Evolutionary conservation across 1,284 basidiomycete species (phyloP), one percentile per base, ranked within the genome.

Genomic region (Schizopora paradoxa): DNA sequence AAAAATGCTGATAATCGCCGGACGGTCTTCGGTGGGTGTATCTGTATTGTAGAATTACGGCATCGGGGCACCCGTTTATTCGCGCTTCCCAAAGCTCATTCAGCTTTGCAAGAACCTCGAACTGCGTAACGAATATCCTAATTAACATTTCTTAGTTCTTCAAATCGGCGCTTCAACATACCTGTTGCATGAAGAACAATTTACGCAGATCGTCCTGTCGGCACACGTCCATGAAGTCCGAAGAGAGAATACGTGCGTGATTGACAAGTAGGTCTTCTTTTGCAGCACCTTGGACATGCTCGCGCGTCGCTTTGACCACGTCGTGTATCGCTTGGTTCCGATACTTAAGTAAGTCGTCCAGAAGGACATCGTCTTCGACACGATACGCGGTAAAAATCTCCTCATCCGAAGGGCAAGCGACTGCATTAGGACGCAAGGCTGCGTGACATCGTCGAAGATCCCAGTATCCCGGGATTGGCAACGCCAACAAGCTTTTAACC

Each of bases 181-280:
- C 72, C 63, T 75, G 71, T 52, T 72, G 70, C 67, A 74, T 73
- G 52, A 69, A 73, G 52, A 74, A 71, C 1, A 75, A 56, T 51
- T 74, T 74, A 22, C 70, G 64, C 14, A 74, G 51, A 27, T 66
- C 60, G 5, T 64, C 61, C 41, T 72, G 59, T 11, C 56, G 58
- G 53, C 72, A 74, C 13, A 75, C 52, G 49, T 75, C 70, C 68
- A 73, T 67, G 47, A 72, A 72, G 21, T 64, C 61, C 0, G 65
- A 59, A 1, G 65, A 62, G 4, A 74, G 52, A 6, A 60, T 52
- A 33, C 65, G 64, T 8, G 67, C 71, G 26, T 66, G 59, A 49
- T 74, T 74, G 27, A 75, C 63, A 0, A 74, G 60, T 23, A 73
- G 53, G 5, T 61, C 54, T 21, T 49, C 26, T 56, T 58, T 25